phyloP scores from a whole-genome alignment of 371 early-diverging fungal genomes.

The Sporodiniella umbellata region DNA sequence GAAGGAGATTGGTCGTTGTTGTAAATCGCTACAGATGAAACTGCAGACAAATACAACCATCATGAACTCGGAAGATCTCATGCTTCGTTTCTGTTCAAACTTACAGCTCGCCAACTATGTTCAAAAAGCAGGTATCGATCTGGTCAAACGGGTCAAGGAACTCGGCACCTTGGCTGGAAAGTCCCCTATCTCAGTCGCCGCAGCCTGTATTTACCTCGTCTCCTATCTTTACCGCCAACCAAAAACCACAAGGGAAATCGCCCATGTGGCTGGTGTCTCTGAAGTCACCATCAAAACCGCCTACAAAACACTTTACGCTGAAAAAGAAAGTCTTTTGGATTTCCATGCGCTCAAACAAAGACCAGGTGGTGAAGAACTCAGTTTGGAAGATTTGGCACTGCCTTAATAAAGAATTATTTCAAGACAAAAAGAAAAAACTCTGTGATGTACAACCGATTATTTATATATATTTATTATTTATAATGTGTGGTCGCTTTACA shows the following conservation, averaged over 20 bases:
- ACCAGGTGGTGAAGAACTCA: constrained; percentile 38
- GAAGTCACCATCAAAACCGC: constrained; percentile 89
- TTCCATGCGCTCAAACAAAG: constrained; percentile 42
- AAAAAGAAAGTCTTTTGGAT: constrained; percentile 56
- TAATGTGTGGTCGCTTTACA: too few species aligned
- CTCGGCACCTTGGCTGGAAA: constrained; percentile 84
- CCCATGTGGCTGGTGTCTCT: constrained; percentile 82
- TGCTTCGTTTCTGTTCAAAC: constrained; percentile 87
- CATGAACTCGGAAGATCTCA: constrained; percentile 75
- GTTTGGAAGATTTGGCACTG: constrained; percentile 47
- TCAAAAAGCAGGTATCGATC: constrained; percentile 65
- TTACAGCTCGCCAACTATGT: constrained; percentile 72
- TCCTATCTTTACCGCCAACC: constrained; percentile 66
- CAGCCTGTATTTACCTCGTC: constrained; percentile 87
- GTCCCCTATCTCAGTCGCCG: constrained; percentile 88
- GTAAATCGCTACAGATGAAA: constrained; percentile 72
- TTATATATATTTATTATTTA: constrained; percentile 1
- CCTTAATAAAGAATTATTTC: constrained; percentile 29
- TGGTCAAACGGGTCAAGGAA: constrained; percentile 76
- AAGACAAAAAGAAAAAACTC: too few species aligned
- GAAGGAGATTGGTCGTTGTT: constrained; percentile 88
- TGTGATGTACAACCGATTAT: too few species aligned
- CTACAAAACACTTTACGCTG: constrained; percentile 69
- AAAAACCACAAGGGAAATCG: constrained; percentile 76
- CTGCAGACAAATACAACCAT: constrained; percentile 65